phyloP scores from a whole-genome alignment of 805 yeast genomes.

The Ogataea populi-albae region DNA sequence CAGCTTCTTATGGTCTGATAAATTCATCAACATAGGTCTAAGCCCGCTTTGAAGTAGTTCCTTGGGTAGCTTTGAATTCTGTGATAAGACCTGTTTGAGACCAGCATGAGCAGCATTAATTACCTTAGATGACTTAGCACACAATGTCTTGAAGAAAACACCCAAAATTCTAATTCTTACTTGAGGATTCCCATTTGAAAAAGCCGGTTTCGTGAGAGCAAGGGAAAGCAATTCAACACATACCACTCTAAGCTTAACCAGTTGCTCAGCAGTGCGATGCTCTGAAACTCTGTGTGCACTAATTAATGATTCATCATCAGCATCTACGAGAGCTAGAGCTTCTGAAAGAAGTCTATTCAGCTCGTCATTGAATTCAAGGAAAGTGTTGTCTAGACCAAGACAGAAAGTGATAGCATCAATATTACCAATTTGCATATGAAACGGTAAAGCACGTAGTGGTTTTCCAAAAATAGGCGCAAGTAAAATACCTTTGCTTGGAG shows the following conservation, averaged over 20 bases:
- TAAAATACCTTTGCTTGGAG: slow-evolving; percentile 77
- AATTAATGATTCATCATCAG: slow-evolving; percentile 93
- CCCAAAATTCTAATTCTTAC: slow-evolving; percentile 84
- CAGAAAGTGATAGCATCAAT: slow-evolving; percentile 97
- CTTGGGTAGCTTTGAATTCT: slow-evolving; percentile 85
- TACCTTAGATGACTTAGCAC: slow-evolving; percentile 79
- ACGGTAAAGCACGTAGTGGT: slow-evolving; percentile 93
- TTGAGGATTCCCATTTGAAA: slow-evolving; percentile 58
- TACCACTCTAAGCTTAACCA: slow-evolving; percentile 82
- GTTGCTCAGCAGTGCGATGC: slow-evolving; percentile 82
- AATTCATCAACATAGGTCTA: slow-evolving; percentile 91
- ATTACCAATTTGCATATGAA: slow-evolving; percentile 98
- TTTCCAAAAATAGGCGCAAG: slow-evolving; percentile 94
- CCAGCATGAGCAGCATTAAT: slow-evolving; percentile 94
- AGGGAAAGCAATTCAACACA: slow-evolving; percentile 80
- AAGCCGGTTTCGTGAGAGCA: slow-evolving; percentile 82
- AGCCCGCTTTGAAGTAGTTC: slow-evolving; percentile 93
- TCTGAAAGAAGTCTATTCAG: slow-evolving; percentile 80
- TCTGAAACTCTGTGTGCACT: slow-evolving; percentile 84
- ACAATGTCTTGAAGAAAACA: slow-evolving; percentile 89
- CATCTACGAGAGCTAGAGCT: slow-evolving; percentile 92
- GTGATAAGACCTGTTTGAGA: slow-evolving; percentile 74
- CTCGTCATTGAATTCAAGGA: slow-evolving; percentile 85
- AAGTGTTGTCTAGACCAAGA: slow-evolving; percentile 73
- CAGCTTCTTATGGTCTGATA: slow-evolving; percentile 88